Percentiles rank a stretch among this genome's conserved stretches.
Conservation (phyloP, 2,329 filamentous ascomycete genomes). For the Alternaria infectoria region DNA sequence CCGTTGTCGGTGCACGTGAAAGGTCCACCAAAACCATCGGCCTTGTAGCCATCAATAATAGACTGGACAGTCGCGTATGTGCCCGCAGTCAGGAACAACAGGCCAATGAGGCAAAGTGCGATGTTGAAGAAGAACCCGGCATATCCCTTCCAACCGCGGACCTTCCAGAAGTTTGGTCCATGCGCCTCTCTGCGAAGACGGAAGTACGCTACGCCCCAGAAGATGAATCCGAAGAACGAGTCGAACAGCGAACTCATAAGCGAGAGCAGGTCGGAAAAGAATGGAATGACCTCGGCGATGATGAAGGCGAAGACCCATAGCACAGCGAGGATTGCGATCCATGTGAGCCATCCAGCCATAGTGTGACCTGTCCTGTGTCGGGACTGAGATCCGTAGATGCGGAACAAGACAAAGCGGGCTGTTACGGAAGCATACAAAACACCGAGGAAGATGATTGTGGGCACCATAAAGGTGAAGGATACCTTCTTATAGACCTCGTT, state of each 20-base stretch:
- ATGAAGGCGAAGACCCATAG: constrained; percentile 91
- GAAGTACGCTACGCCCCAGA: constrained; percentile 85
- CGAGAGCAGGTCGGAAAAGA: constrained; percentile 79
- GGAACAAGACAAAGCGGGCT: constrained; percentile 90
- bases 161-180: constrained; percentile 59
- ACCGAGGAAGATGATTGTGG: constrained; percentile 89
- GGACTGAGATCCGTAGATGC: constrained; percentile 74
- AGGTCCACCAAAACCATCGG: constrained; percentile 69
- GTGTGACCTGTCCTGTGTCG: constrained; percentile 83
- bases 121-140: constrained; percentile 71
- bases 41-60: constrained; percentile 74
- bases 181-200: constrained; percentile 74
- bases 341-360: constrained; percentile 77
- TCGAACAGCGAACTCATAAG: constrained; percentile 90
- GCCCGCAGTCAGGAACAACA: constrained; percentile 82
- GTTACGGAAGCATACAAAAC: constrained; percentile 91
- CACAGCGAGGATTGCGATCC: constrained; percentile 74
- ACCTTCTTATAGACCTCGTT: constrained; percentile 81
- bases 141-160: constrained; percentile 60
- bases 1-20: constrained; percentile 78
- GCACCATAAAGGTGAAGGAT: constrained; percentile 93
- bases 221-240: constrained; percentile 94
- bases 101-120: constrained; percentile 72
- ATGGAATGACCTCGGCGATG: constrained; percentile 90
- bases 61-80: constrained; percentile 76